These are phyloP conservation scores for Albifimbria verrucaria DNA, from an alignment of 2,329 filamentous ascomycete species.

Conservation along the genomic window DNA sequence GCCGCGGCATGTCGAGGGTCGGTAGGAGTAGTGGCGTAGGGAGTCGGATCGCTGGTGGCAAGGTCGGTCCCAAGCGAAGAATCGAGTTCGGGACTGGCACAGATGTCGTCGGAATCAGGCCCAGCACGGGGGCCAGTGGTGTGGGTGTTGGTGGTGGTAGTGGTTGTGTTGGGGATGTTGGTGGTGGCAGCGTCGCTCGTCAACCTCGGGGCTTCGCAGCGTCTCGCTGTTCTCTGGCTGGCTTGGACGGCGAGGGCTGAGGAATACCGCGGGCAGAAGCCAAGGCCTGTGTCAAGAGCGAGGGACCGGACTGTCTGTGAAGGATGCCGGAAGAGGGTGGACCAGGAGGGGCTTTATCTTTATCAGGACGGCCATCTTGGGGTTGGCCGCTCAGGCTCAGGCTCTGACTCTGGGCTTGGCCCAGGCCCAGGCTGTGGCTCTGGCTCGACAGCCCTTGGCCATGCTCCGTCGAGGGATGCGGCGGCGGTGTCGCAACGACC, in stretches of 20 bases:
- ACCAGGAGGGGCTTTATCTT: not conserved
- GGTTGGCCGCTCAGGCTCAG: no score
- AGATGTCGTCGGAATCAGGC: not conserved
- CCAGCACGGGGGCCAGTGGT: not conserved
- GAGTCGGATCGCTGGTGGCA: slow-evolving; percentile 3
- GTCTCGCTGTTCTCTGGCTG: slow-evolving; percentile 1
- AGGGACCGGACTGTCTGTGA: slow-evolving; percentile 45
- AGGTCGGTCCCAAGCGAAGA: not conserved
- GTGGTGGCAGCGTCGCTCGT: not conserved
- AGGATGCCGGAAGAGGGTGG: not conserved
- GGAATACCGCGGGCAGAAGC: slow-evolving; percentile 55
- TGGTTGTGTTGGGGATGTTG: not conserved
- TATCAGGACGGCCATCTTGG: slow-evolving; percentile 3
- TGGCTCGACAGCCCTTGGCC: not conserved
- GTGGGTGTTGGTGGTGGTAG: not conserved
- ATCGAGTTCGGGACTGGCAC: not conserved
- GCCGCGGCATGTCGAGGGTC: slow-evolving; percentile 30
- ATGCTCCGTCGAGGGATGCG: not conserved
- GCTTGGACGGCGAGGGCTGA: slow-evolving; percentile 13
- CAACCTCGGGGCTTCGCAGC: no score
- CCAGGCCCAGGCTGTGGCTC: no score
- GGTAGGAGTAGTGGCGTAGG: slow-evolving; percentile 5
- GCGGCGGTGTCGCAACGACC: not conserved
- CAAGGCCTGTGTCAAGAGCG: slow-evolving; percentile 55
- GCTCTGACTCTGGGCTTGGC: no score